Evolutionary conservation across 306 rosid genomes (phyloP), one percentile per base, ranked within the genome.

Genomic region (Medicago ruthenica): DNA sequence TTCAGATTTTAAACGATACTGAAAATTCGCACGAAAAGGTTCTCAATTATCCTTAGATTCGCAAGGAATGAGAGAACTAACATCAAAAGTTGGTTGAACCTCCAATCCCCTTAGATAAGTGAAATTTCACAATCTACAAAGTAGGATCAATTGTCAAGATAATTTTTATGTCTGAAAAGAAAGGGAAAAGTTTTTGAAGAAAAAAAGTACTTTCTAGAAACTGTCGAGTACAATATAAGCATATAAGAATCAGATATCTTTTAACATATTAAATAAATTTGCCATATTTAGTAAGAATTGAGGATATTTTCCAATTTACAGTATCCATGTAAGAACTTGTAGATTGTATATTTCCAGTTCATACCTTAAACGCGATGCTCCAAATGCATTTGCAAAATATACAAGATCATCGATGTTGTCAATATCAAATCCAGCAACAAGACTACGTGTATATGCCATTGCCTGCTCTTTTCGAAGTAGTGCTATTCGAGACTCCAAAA

Each of bases 391-490:
- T 47, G 89, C 87, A 82, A 89, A 87, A 72, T 70, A 66, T 22
- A 87, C 63, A 76, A 89, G 91, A 71, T 81, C 83, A 31, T 87
- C 91, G 1, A 87, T 79, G 68, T 51, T 85, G 54, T 82, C 84
- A 20, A 84, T 77, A 73, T 85, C 89, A 78, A 87, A 89, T 16
- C 94, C 94, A 69, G 88, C 86, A 70, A 87, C 90, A 69, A 87
- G 86, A 65, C 88, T 88, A 16, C 94, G 88, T 14, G 91, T 83
- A 85, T 85, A 89, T 24, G 91, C 94, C 94, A 89, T 89, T 14
- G 89, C 94, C 76, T 89, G 94, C 79, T 87, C 91, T 81, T 85
- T 87, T 78, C 78, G 75, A 8, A 89, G 88, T 45, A 85, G 74
- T 8, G 83, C 89, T 36, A 79, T 78, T 40, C 90, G 86, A 48